Base-by-base conservation (phyloP, 345 rosid genomes). In the Ceriops tagal region DNA sequence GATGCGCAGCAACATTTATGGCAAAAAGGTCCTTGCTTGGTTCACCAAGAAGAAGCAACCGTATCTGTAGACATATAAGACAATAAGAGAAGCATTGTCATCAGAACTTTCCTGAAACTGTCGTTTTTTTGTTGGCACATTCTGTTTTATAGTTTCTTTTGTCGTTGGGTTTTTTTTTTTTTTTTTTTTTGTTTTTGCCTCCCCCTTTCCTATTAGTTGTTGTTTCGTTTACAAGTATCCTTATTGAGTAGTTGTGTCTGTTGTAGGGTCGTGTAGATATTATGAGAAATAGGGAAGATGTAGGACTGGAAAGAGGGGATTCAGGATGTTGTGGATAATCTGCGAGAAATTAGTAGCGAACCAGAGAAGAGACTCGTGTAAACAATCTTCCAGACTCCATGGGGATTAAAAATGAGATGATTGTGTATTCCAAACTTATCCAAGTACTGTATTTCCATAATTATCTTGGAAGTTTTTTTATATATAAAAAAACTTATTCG, bases 1-100 rank as follows among this genome's bases (percentile, higher is more conserved):
- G 35, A 35, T 70, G 32, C 32, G 62, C 34, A 53, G 53, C 52
- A n/a, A n/a, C n/a, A n/a, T n/a, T n/a, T n/a, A n/a, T n/a, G n/a
- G n/a, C n/a, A n/a, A n/a, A n/a, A n/a, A 58, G 46, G 64, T 63
- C 32, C 46, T 56, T 5, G 57, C 19, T 21, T 55, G 58, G 58
- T 55, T 55, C 27, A 7, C 58, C 27, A 55, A 22, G 28, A 55
- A 21, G 27, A 55, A 55, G 28, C 13, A 39, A 5, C 28, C 3
- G 0, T 55, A 22, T 26, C 4, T 2, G 27, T 22, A 26, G 58
- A 55, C 27, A n/a, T n/a, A 6, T 55, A 55, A 22, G 19, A 53
- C 1, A 8, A 22, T n/a, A n/a, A 55, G 58, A n/a, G 10, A 22
- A 55, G 58, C 58, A 9, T 55, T 55, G 28, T 22, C 7, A 55